Base-by-base conservation (phyloP, 768 basidiomycete genomes). In the Pleurotus citrinopileatus region DNA sequence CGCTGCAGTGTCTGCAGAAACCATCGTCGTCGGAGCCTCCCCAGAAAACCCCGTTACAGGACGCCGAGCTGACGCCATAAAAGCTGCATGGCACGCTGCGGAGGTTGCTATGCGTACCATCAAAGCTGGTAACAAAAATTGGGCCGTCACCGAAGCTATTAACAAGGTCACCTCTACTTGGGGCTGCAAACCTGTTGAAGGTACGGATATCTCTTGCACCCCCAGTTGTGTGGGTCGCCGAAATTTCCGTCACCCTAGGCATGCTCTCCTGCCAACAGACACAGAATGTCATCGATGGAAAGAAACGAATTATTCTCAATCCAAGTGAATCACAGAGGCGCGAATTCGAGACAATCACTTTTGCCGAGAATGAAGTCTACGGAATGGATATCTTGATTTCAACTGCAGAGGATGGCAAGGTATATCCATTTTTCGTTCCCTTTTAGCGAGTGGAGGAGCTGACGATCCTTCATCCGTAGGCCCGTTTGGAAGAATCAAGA, bases 231-330 rank as follows among this genome's bases (percentile, higher is more conserved):
- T 48, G 36, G 13, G 25, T 15, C 22, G 48, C 44, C 50, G 47
- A 45, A 54, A 42, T 59, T 52, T 43, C 37, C 45, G 52, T 56
- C 54, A 55, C 34, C 47, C 17, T 55, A 94, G 91, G 94, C 54
- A 95, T 94, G 93, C 82, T 97, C 27, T 94, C 91, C 52, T 95
- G 93, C 78, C 89, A 95, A 68, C 94, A 96, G 69, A 80, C 84
- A n/a, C 89, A 94, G 65, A 92, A 94, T 63, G 84, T 93, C 56
- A 93, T 96, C 61, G 94, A 97, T 69, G 94, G 94, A 53, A 96
- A 95, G 79, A 98, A 97, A 76, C 82, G 94, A 25, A 85, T 98
- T 66, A 92, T 98, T 60, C 71, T 94, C 57, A 95, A 95, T 74
- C 94, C 94, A 23, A 84, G 80, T 34, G 89, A 94, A 57, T 72